phyloP scores from a whole-genome alignment of 371 early-diverging fungal species.

The Apophysomyces ossiformis region DNA sequence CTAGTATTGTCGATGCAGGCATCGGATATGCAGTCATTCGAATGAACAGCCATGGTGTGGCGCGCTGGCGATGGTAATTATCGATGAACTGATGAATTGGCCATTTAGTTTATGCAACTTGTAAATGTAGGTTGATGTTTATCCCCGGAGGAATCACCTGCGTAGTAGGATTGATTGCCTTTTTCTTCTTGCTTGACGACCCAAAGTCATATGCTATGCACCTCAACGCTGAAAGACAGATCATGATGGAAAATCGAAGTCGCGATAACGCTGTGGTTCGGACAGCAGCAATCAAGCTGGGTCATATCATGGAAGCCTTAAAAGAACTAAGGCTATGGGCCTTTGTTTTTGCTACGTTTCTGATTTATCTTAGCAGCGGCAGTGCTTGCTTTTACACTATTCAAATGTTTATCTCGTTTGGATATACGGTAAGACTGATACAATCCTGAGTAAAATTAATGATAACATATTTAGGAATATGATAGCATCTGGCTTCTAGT shows the following conservation, averaged over 20 bases:
- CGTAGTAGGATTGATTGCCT: background rate
- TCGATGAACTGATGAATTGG: background rate
- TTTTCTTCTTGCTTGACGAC: constrained; percentile 7
- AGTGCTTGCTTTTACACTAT: constrained; percentile 36
- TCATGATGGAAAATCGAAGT: background rate
- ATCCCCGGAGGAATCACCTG: constrained; percentile 5
- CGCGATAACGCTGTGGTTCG: constrained; percentile 16
- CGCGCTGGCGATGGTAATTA: constrained; percentile 52
- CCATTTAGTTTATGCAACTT: background rate
- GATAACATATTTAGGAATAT: background rate
- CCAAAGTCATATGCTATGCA: background rate
- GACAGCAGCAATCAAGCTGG: constrained; percentile 29
- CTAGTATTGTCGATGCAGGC: constrained; percentile 56
- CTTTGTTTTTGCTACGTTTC: constrained; percentile 29
- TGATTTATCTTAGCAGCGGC: constrained; percentile 38
- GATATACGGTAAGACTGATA: constrained; percentile 29
- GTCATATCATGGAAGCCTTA: constrained; percentile 36
- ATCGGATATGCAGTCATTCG: constrained; percentile 53
- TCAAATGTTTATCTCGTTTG: constrained; percentile 33
- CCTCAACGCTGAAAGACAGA: background rate
- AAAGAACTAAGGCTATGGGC: constrained; percentile 36
- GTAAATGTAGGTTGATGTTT: constrained; percentile 13
- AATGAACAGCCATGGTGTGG: constrained; percentile 38
- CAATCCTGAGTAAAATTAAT: background rate
- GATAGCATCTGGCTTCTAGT: background rate